These are phyloP conservation scores for Coniochaeta pulveracea DNA, from an alignment of 2,329 filamentous ascomycete genomes.

Conservation along the genomic window DNA sequence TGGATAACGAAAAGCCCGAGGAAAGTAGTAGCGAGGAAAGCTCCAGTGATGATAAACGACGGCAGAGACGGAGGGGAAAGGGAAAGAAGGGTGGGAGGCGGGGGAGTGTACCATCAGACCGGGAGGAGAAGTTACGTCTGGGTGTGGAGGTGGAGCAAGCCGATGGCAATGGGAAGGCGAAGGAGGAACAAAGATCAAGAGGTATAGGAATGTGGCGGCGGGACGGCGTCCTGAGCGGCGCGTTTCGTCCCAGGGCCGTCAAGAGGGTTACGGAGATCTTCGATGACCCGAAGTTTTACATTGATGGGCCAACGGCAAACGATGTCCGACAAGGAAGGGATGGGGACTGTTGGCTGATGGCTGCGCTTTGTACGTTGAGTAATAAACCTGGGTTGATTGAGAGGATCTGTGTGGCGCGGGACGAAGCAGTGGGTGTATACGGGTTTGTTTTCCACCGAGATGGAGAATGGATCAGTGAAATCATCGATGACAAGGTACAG, in stretches of 20 bases:
- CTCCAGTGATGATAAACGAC: too few species aligned
- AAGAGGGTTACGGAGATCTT: conserved; percentile 69
- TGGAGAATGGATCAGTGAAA: conserved; percentile 57
- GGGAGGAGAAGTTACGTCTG: too few species aligned
- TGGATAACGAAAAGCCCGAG: conserved; percentile 19
- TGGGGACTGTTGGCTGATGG: conserved; percentile 82
- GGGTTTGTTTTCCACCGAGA: conserved; percentile 79
- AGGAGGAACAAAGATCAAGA: too few species aligned
- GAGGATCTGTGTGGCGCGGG: conserved; percentile 58
- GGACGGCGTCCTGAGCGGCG: conserved; percentile 10
- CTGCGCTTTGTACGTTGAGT: conserved; percentile 65
- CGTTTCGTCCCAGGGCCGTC: conserved; percentile 39
- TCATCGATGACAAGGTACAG: conserved; percentile 47
- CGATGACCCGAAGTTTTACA: conserved; percentile 63
- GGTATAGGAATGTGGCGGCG: too few species aligned
- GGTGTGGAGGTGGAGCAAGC: too few species aligned
- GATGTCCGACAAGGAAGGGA: conserved; percentile 70
- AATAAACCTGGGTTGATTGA: conserved; percentile 65
- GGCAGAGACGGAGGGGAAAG: too few species aligned
- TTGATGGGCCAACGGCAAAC: conserved; percentile 64
- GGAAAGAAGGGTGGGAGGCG: too few species aligned
- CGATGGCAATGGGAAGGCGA: too few species aligned
- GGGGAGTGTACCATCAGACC: too few species aligned
- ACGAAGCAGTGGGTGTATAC: conserved; percentile 68
- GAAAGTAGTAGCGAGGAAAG: conserved; percentile 3